Percentiles rank a stretch among this genome's conserved stretches.
Evolutionary conservation across 2,329 filamentous ascomycete genomes (phyloP).

Genomic region (Escovopsis sp.): DNA sequence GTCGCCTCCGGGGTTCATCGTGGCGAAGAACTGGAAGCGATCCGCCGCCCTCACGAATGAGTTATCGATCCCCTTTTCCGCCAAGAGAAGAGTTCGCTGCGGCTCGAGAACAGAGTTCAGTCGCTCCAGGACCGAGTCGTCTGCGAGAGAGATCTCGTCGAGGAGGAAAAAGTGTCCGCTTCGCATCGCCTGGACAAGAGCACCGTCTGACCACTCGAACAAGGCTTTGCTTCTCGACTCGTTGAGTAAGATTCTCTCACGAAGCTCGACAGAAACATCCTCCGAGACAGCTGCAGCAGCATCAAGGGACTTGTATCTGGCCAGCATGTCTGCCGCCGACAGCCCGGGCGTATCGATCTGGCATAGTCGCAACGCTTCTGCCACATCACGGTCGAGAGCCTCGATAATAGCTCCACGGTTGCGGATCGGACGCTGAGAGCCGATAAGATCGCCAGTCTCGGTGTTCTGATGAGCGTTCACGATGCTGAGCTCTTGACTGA

Average conservation of each 20-base stretch:
- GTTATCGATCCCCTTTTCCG: constrained; percentile 80
- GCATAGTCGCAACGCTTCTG: constrained; percentile 26
- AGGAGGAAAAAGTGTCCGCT: constrained; percentile 80
- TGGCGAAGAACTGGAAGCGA: constrained; percentile 91
- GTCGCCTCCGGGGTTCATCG: constrained; percentile 98
- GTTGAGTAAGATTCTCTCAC: constrained; percentile 29
- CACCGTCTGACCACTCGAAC: constrained; percentile 95
- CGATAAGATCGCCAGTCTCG: constrained; percentile 93
- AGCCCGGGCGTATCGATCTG: constrained; percentile 21
- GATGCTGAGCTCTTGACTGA: constrained; percentile 62
- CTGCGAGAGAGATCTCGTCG: constrained; percentile 93
- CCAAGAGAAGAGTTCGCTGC: constrained; percentile 68
- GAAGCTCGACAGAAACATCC: constrained; percentile 32
- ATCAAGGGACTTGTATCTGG: constrained; percentile 36
- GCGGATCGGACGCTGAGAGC: constrained; percentile 79
- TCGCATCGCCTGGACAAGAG: constrained; percentile 86
- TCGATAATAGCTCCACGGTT: constrained; percentile 64
- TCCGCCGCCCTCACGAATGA: constrained; percentile 60
- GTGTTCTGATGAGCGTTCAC: constrained; percentile 98
- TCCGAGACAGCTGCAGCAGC: constrained; percentile 28
- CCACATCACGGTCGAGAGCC: constrained; percentile 46
- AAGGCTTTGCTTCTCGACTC: constrained; percentile 60
- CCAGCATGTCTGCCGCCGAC: constrained; percentile 39
- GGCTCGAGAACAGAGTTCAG: constrained; percentile 94
- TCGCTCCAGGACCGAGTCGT: constrained; percentile 91